Base-by-base conservation (phyloP, 2,329 filamentous ascomycete species). In the Sporothrix brasiliensis region DNA sequence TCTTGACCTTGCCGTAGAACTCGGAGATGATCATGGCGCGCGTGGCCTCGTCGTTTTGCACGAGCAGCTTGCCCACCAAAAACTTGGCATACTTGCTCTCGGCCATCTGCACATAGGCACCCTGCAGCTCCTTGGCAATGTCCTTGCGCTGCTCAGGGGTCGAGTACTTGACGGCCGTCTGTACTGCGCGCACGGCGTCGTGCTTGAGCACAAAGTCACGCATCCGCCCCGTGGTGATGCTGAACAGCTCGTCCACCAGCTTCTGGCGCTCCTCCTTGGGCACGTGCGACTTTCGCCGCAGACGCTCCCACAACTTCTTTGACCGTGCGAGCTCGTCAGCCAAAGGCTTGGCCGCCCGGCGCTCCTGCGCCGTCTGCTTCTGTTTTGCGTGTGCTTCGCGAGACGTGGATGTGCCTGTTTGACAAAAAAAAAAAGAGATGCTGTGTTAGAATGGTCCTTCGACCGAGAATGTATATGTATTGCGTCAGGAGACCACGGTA, bases 1-100 rank as follows among this genome's bases (percentile, higher is more conserved):
- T 92, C 78, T 92, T 91, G 73, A 98, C 92, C 79, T 94, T 90
- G 71, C 95, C 94, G 79, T 95, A 97, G 81, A 99, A 98, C 79
- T 99, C 94, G 56, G 92, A 91, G 14, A 99, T 89, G 76, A 99
- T 92, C 74, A 96, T 82, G 78, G 97, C 92, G 76, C 93, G 88
- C 74, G 96, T 93, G 80, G 94, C 92, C 53, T 88, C 84, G 78
- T 97, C 93, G 73, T 93, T 93, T 78, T 97, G 92, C n/a, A 96
- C 91, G 74, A 99, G 87, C 77, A 99, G 86, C 82, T 99, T 99
- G 75, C 93, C 95, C 72, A 99, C 93, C 77, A 99, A 81, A 80
- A 98, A 99, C 82, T 99, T 99, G 77, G 94, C 94, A 78, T 99
- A 99, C 80, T 91, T 92, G 82, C 94, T 97, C 84, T 98, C 94